Conservation (phyloP, 495 filamentous ascomycete genomes). For the Xylaria grammica region DNA sequence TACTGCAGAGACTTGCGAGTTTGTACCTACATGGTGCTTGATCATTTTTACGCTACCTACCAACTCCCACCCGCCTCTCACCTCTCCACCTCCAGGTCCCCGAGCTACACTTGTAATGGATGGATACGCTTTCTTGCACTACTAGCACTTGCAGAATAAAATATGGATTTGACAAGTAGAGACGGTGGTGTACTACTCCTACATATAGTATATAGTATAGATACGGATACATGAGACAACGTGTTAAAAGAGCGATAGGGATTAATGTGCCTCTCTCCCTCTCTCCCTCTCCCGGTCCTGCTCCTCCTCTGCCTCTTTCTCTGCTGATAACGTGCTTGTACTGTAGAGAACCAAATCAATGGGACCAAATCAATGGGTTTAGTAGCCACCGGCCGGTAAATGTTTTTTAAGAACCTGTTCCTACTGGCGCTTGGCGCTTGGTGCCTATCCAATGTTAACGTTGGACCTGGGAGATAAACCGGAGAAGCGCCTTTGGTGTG, state of each 20-base stretch:
- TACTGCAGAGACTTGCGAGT: constrained; percentile 21
- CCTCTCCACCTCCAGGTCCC: neutral
- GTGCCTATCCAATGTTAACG: constrained; percentile 16
- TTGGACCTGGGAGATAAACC: constrained; percentile 17
- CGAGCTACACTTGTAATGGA: no score
- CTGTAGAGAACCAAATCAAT: neutral
- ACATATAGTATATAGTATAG: no score
- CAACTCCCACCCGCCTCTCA: neutral
- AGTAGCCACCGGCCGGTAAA: neutral
- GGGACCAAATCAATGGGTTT: neutral
- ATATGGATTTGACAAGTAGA: no score
- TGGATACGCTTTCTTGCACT: no score
- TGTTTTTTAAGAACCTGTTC: neutral
- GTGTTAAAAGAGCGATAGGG: no score
- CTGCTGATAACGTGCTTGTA: no score
- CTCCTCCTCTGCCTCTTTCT: no score
- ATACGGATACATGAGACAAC: no score
- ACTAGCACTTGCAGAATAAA: no score
- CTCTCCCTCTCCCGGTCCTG: no score
- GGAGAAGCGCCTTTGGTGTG: constrained; percentile 25
- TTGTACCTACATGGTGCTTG: constrained; percentile 25
- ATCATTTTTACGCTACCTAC: neutral
- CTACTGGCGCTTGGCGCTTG: constrained; percentile 22
- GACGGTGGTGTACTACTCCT: no score
- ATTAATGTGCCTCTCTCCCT: no score